A percentile compares a stretch with the other conserved stretches of the same genome.
Conservation (phyloP, 2,329 filamentous ascomycete species). For the Coniosporium tulheliwenetii region DNA sequence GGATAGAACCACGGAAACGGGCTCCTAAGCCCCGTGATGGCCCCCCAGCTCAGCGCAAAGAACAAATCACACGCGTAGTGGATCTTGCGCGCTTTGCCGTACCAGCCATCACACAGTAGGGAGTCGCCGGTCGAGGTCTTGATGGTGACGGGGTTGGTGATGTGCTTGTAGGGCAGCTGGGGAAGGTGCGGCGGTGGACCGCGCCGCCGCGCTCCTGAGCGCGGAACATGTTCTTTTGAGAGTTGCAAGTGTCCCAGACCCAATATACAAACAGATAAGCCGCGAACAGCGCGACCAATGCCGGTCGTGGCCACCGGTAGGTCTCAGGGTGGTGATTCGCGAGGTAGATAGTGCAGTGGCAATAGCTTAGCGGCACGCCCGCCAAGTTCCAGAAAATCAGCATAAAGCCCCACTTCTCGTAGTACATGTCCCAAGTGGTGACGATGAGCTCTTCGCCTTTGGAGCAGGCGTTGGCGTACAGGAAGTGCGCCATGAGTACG, state of each 20-base stretch:
- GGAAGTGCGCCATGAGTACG: constrained; percentile 74
- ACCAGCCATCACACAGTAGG: constrained; percentile 77
- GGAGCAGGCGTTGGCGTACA: constrained; percentile 82
- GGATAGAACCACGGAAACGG: constrained; percentile 87
- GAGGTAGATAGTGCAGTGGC: constrained; percentile 82
- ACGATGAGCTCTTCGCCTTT: constrained; percentile 88
- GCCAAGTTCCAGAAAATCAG: constrained; percentile 95
- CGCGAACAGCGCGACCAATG: constrained; percentile 47
- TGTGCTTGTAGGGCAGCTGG: constrained; percentile 79
- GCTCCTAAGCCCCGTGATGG: constrained; percentile 67
- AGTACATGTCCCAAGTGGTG: constrained; percentile 91
- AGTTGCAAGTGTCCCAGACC: constrained; percentile 85
- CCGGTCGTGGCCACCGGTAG: constrained; percentile 61
- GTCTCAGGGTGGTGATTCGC: constrained; percentile 66
- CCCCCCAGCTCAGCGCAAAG: constrained; percentile 62
- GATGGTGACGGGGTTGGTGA: constrained; percentile 70
- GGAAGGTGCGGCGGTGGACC: constrained; percentile 63
- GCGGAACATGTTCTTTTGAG: constrained; percentile 86
- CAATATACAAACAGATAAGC: constrained; percentile 77
- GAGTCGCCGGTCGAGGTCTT: constrained; percentile 56
- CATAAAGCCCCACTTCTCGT: constrained; percentile 96
- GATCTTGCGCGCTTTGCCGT: constrained; percentile 61
- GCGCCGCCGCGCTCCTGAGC: constrained; percentile 59
- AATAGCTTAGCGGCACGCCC: constrained; percentile 80
- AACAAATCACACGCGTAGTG: constrained; percentile 71